phyloP scores from a whole-genome alignment of 1,139 yeast genomes.

The Diutina ranongensis region DNA sequence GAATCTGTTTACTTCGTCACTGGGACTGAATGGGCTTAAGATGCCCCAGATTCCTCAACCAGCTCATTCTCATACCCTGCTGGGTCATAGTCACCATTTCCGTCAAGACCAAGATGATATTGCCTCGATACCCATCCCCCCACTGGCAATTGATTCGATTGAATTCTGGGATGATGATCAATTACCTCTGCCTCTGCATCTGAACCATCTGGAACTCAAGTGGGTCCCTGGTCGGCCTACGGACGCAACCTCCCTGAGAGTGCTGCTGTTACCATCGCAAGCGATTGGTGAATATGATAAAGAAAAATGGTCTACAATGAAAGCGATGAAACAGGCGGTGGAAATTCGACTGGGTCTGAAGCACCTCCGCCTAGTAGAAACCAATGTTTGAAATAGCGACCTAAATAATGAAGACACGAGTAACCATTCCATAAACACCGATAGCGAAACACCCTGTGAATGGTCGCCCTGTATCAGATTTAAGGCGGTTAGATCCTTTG shows the following conservation, averaged over 20 bases:
- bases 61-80: background rate
- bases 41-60: background rate
- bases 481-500: background rate
- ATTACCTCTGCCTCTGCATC: background rate
- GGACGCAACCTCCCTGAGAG: constrained; percentile 11
- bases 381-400: background rate
- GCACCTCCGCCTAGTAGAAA: background rate
- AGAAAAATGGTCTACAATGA: constrained; percentile 51
- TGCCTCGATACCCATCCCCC: background rate
- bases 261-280: constrained; percentile 44
- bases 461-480: no score
- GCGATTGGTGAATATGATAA: constrained; percentile 54
- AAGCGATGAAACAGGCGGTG: constrained; percentile 14
- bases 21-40: background rate
- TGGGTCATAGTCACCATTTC: background rate
- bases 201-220: background rate
- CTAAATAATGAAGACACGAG: background rate
- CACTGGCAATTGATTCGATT: background rate
- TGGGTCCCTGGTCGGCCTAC: background rate
- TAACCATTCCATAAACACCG: background rate
- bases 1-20: background rate
- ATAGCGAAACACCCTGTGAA: background rate
- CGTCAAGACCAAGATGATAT: background rate
- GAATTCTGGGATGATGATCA: constrained; percentile 5
- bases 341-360: constrained; percentile 2